phyloP scores from a whole-genome alignment of 768 basidiomycete genomes.

The Mrakia blollopis region DNA sequence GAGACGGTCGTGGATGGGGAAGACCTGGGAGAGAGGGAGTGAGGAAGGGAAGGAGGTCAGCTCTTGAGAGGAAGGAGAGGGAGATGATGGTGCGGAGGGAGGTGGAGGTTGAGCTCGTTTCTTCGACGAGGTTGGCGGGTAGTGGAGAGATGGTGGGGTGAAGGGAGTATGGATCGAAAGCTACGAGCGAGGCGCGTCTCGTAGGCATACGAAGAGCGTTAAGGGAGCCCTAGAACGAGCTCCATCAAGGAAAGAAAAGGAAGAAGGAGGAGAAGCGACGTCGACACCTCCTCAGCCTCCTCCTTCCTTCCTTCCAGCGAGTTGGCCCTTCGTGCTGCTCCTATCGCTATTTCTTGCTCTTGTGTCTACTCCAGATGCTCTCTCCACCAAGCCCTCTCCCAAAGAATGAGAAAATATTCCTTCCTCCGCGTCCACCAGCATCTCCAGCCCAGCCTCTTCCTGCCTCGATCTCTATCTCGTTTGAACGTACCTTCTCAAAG shows the following conservation, averaged over 20 bases:
- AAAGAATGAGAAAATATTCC: no score
- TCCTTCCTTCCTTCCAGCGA: background rate
- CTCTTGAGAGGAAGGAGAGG: background rate
- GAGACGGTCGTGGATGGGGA: constrained; percentile 86
- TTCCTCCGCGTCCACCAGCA: no score
- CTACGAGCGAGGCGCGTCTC: background rate
- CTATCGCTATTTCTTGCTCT: no score
- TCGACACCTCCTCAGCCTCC: background rate
- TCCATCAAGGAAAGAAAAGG: background rate
- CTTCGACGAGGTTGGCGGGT: background rate
- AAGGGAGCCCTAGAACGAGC: background rate
- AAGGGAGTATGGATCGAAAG: background rate
- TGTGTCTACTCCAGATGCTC: no score
- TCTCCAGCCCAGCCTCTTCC: background rate
- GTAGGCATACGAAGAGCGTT: background rate
- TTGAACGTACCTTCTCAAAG: constrained; percentile 76
- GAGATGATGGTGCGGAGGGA: background rate
- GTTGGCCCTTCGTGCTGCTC: background rate
- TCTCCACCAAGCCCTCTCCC: no score
- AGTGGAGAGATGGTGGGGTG: background rate
- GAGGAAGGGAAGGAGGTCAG: background rate
- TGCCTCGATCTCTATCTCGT: background rate
- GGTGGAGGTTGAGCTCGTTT: background rate
- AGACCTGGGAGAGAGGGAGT: constrained; percentile 53
- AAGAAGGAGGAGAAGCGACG: background rate